phyloP scores from a whole-genome alignment of 2,329 filamentous ascomycete species.

The Aspergillus amoenus region DNA sequence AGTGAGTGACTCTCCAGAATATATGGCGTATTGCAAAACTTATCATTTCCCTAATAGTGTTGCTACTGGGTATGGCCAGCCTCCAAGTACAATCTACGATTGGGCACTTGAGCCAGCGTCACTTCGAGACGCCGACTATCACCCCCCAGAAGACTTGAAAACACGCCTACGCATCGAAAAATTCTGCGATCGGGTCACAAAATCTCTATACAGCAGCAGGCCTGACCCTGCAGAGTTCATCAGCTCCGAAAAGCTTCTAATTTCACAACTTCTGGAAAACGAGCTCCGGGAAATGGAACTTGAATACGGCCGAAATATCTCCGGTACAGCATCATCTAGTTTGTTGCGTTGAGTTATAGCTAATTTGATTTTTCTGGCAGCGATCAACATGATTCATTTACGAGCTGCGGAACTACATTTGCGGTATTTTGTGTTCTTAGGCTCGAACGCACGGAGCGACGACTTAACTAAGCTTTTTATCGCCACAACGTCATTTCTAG shows the following conservation, averaged over 20 bases:
- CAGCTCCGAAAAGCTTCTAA: slow-evolving; percentile 42
- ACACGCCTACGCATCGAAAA: slow-evolving; percentile 56
- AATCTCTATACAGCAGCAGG: slow-evolving; percentile 56
- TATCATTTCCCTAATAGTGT: slow-evolving; percentile 44
- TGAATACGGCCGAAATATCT: slow-evolving; percentile 44
- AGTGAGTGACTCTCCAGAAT: slow-evolving; percentile 40
- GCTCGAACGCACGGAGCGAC: slow-evolving; percentile 42
- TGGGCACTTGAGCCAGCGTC: slow-evolving; percentile 53
- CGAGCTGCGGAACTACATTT: slow-evolving; percentile 47
- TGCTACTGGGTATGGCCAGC: slow-evolving; percentile 64
- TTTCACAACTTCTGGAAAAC: slow-evolving; percentile 44
- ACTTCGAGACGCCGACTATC: slow-evolving; percentile 45
- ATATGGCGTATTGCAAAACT: background rate
- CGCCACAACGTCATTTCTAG: slow-evolving; percentile 47
- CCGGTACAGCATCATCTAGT: slow-evolving; percentile 22
- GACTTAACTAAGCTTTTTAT: slow-evolving; percentile 46
- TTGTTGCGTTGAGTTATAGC: slow-evolving; percentile 4
- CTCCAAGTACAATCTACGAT: slow-evolving; percentile 60
- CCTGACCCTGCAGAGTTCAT: slow-evolving; percentile 53
- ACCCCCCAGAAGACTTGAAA: slow-evolving; percentile 50
- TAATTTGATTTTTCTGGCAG: slow-evolving; percentile 18
- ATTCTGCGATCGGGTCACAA: slow-evolving; percentile 59
- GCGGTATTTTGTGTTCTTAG: slow-evolving; percentile 47
- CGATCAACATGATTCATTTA: slow-evolving; percentile 48
- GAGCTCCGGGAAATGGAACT: slow-evolving; percentile 53